Conservation (phyloP, 2,329 filamentous ascomycete species). For the Hypoxylon sp. region DNA sequence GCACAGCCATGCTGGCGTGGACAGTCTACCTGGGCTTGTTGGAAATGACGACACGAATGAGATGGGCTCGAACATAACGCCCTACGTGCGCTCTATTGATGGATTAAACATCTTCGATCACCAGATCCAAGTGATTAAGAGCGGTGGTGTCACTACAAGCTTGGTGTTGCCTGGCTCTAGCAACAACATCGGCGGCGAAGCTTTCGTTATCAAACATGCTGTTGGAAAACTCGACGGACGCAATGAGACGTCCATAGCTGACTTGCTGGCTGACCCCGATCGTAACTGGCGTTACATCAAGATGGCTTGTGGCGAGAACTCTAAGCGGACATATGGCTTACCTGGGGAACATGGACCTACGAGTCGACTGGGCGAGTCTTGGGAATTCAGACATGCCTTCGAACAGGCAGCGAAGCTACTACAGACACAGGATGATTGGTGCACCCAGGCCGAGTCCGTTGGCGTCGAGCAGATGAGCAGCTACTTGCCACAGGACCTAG, state of each 20-base stretch:
- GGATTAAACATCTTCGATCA: constrained; percentile 74
- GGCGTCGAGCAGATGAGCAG: constrained; percentile 66
- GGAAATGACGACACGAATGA: constrained; percentile 76
- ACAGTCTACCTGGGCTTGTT: constrained; percentile 67
- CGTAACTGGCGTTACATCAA: constrained; percentile 79
- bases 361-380: constrained; percentile 77
- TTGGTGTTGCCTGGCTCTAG: constrained; percentile 77
- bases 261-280: constrained; percentile 77
- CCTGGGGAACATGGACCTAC: constrained; percentile 68
- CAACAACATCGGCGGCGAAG: constrained; percentile 82
- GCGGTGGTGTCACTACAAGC: constrained; percentile 79
- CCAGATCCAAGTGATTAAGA: constrained; percentile 78
- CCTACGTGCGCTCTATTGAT: constrained; percentile 77
- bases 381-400: constrained; percentile 77
- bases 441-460: constrained; percentile 65
- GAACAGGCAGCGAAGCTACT: constrained; percentile 72
- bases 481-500: constrained; percentile 74
- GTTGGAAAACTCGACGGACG: constrained; percentile 73
- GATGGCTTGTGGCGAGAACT: constrained; percentile 82
- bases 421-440: constrained; percentile 78
- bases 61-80: constrained; percentile 74
- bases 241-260: constrained; percentile 72
- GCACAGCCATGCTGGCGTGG: constrained; percentile 77
- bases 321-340: constrained; percentile 73
- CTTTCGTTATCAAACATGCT: constrained; percentile 77